A percentile compares a stretch with the other conserved stretches of the same genome.
Conservation (phyloP, 306 rosid species). For the Abrus precatorius region DNA sequence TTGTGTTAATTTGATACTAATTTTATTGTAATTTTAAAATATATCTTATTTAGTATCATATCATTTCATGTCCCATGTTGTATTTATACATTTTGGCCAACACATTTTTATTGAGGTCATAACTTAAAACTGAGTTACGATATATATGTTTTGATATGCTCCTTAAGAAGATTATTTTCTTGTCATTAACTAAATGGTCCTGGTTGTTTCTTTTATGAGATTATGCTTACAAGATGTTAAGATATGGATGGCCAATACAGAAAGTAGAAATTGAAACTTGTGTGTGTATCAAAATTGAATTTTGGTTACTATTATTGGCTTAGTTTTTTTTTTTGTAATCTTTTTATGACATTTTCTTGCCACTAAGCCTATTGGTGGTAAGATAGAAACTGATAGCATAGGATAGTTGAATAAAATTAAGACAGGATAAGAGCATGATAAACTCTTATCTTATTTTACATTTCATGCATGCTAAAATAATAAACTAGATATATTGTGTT, state of each 20-base stretch:
- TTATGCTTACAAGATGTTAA: slow-evolving; percentile 14
- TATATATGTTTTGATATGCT: background rate
- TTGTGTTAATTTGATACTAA: background rate
- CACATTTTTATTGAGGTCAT: background rate
- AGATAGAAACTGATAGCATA: too few relatives aligned
- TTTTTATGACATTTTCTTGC: background rate
- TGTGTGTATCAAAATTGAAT: too few relatives aligned
- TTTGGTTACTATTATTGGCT: background rate
- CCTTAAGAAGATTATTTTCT: background rate
- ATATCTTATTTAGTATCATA: background rate
- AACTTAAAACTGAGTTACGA: background rate
- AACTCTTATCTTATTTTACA: too few relatives aligned
- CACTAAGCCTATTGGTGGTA: background rate
- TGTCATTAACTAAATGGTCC: background rate
- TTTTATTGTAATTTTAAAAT: background rate
- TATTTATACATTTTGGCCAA: background rate
- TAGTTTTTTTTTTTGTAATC: background rate
- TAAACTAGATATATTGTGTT: too few relatives aligned
- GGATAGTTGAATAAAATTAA: too few relatives aligned
- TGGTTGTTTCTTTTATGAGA: background rate
- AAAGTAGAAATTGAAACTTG: background rate
- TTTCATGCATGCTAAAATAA: too few relatives aligned
- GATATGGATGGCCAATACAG: slow-evolving; percentile 23
- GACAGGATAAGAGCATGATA: too few relatives aligned
- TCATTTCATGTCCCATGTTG: background rate